Evolutionary conservation across 176 grass and related monocot genomes (phyloP).

Genomic region (Musa troglodytarum): DNA sequence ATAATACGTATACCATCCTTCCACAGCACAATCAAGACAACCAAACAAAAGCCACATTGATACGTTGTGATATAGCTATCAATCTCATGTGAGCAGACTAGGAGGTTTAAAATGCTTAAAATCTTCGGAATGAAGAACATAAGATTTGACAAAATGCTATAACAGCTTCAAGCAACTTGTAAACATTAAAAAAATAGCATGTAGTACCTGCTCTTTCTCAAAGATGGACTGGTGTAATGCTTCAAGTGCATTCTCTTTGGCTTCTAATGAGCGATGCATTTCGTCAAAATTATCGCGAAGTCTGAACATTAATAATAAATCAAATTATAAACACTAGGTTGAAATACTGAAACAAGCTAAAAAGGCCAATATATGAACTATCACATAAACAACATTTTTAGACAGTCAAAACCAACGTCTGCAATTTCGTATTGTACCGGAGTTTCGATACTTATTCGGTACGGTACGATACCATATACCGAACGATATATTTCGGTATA

Average conservation of each 20-base stretch:
- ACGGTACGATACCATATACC: no score
- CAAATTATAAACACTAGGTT: neutral
- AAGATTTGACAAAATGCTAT: neutral
- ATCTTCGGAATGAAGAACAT: neutral
- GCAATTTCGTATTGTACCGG: no score
- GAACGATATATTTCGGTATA: no score
- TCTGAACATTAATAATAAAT: slow-evolving; percentile 38
- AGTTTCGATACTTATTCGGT: no score
- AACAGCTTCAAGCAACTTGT: neutral
- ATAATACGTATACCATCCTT: no score
- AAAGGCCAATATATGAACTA: neutral
- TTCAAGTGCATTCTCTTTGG: slow-evolving; percentile 74
- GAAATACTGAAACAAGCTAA: neutral
- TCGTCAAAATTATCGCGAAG: slow-evolving; percentile 80
- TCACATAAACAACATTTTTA: neutral
- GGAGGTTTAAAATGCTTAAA: neutral
- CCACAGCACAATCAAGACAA: no score
- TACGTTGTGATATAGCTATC: no score
- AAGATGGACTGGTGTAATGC: slow-evolving; percentile 68
- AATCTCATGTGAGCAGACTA: neutral
- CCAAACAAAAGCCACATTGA: no score
- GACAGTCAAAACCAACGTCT: neutral
- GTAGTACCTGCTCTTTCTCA: slow-evolving; percentile 88
- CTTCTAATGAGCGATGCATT: slow-evolving; percentile 55
- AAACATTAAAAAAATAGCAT: neutral